These are phyloP conservation scores for Saccharomycopsis hybrid DNA, from an alignment of 1,139 yeast species.

Conservation along the genomic window DNA sequence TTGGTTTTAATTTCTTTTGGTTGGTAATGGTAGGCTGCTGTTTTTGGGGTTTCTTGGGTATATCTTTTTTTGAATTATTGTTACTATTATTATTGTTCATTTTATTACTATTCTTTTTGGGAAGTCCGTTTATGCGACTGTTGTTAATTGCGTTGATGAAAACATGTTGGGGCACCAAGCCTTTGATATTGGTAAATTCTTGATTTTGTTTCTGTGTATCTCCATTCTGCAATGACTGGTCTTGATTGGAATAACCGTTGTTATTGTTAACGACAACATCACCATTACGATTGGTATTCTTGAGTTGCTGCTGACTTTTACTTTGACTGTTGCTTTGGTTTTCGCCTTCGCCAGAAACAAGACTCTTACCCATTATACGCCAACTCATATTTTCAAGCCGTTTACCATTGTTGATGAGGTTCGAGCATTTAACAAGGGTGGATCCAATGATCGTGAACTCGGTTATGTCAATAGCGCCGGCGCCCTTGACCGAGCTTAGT, in stretches of 20 bases:
- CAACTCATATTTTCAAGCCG: conserved; percentile 21
- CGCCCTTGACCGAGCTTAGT: conserved; percentile 7
- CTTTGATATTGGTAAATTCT: neutral
- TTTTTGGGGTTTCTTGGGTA: too few species aligned
- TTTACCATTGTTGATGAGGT: conserved; percentile 19
- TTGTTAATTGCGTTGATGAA: conserved; percentile 6
- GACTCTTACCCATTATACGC: conserved; percentile 21
- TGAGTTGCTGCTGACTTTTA: neutral
- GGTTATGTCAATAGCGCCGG: conserved; percentile 14
- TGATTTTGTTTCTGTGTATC: neutral
- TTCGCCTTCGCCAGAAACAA: conserved; percentile 8
- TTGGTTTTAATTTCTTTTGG: neutral
- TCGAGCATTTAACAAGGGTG: conserved; percentile 18
- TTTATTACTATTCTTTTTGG: too few species aligned
- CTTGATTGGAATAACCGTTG: too few species aligned
- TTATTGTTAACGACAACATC: too few species aligned
- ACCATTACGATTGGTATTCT: too few species aligned
- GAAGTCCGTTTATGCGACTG: neutral
- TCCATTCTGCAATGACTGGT: too few species aligned
- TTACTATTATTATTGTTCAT: too few species aligned
- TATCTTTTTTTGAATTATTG: neutral
- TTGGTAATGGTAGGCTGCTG: neutral
- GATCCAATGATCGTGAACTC: conserved; percentile 19
- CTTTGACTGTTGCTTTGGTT: conserved; percentile 1
- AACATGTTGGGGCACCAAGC: conserved; percentile 13